Percentiles rank a stretch among this genome's conserved stretches.
phyloP scores from a whole-genome alignment of 2,329 filamentous ascomycete genomes.

The Rosellinia necatrix region DNA sequence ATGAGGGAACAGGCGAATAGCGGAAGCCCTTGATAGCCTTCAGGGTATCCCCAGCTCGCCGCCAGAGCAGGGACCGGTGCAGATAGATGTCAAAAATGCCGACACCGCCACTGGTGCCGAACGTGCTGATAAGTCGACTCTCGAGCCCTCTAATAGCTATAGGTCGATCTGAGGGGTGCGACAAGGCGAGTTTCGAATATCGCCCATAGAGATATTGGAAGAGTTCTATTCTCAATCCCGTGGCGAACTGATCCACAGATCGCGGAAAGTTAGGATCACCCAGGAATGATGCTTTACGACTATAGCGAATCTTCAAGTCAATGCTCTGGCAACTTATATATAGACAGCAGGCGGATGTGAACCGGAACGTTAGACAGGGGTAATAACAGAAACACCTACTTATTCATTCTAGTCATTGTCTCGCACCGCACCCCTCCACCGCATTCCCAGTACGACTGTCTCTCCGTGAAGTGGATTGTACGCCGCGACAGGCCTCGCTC shows the following conservation, averaged over 20 bases:
- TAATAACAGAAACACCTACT: background rate
- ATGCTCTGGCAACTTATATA: background rate
- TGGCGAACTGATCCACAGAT: background rate
- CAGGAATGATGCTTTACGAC: constrained; percentile 3
- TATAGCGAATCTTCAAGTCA: background rate
- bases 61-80: constrained; percentile 2
- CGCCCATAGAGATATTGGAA: constrained; percentile 1
- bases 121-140: background rate
- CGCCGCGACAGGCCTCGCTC: constrained; percentile 24
- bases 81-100: background rate
- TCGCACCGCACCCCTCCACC: constrained; percentile 25
- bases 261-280: constrained; percentile 8
- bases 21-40: background rate
- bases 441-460: constrained; percentile 30
- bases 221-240: background rate
- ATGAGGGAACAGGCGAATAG: constrained; percentile 1
- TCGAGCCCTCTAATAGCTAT: constrained; percentile 1
- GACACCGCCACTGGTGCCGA: background rate
- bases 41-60: background rate
- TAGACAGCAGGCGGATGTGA: background rate
- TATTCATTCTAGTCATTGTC: constrained; percentile 12
- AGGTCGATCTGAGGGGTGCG: background rate
- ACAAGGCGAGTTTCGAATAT: constrained; percentile 3
- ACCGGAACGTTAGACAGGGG: background rate
- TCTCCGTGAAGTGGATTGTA: constrained; percentile 22